Percentiles rank a stretch among this genome's conserved stretches.
Conservation (phyloP, 1,139 yeast genomes). For the Geotrichum fermentans region DNA sequence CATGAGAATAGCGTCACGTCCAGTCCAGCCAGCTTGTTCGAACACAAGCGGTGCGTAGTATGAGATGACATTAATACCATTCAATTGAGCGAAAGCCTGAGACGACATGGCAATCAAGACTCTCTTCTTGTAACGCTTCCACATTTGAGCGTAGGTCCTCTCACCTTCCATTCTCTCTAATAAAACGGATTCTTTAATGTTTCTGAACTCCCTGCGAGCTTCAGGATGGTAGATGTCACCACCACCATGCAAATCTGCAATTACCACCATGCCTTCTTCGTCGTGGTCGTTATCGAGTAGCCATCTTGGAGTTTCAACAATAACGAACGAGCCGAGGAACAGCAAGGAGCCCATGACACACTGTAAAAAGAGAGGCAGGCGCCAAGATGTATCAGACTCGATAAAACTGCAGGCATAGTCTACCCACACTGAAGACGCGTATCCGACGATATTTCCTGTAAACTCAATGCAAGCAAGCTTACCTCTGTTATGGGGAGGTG, state of each 20-base stretch:
- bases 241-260: constrained; percentile 72
- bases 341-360: constrained; percentile 67
- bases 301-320: constrained; percentile 91
- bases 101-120: constrained; percentile 88
- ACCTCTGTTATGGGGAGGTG: constrained; percentile 87
- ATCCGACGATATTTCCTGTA: constrained; percentile 86
- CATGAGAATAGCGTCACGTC: constrained; percentile 82
- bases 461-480: constrained; percentile 86
- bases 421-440: constrained; percentile 83
- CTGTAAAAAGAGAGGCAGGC: constrained; percentile 73
- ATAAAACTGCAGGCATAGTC: constrained; percentile 74
- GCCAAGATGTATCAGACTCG: constrained; percentile 59
- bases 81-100: constrained; percentile 85
- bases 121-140: constrained; percentile 63
- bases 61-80: constrained; percentile 88
- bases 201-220: constrained; percentile 67
- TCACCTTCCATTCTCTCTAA: constrained; percentile 76
- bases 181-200: constrained; percentile 75
- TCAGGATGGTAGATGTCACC: constrained; percentile 50
- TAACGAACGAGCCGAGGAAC: constrained; percentile 65
- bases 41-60: constrained; percentile 92
- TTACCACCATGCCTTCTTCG: constrained; percentile 77
- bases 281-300: constrained; percentile 81
- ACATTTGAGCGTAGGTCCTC: constrained; percentile 64
- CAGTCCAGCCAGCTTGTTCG: constrained; percentile 93